Base-by-base conservation (phyloP, 306 rosid genomes). In the Prunus armeniaca region DNA sequence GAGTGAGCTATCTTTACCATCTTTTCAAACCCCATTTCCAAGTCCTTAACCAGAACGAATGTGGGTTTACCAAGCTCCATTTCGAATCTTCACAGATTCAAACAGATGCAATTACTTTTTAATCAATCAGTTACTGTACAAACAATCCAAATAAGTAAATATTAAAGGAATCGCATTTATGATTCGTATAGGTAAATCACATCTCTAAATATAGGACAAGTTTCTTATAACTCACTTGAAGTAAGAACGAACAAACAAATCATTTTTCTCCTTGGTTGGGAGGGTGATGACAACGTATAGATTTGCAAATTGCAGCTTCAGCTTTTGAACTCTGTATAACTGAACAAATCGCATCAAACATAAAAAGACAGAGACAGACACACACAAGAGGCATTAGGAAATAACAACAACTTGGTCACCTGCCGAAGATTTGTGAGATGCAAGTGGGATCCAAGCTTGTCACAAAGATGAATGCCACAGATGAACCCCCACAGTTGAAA, bases 11-110 rank as follows among this genome's bases (percentile, higher is more conserved):
- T 92, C 85, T 90, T 92, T 11, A 90, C 88, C 61, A 90, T 90
- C 89, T 91, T 94, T 71, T 94, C 98, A 74, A 94, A 91, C 19
- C 98, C 98, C 98, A 94, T 94, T 76, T 94, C 97, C 6, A 82
- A 41, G 90, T 91, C 98, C 70, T 79, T 89, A 85, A 91, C 96
- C 19, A 88, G 93, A 75, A 94, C 88, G 80, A 94, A 89, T 54
- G 97, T 86, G 55, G 98, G 98, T 82, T 84, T 94, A 75, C 97
- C 97, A 77, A 90, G 85, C 84, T 82, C 93, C 91, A 90, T 87
- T 75, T 81, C 89, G 64, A 69, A 85, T 76, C 98, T 93, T 80
- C 73, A 81, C 19, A 19, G 47, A 72, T 76, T 32, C 57, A 71
- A 50, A 43, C 62, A 72, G 76, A 61, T 12, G 34, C 17, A 52